Conservation (phyloP, 306 rosid genomes). For the Prunus dulcis region DNA sequence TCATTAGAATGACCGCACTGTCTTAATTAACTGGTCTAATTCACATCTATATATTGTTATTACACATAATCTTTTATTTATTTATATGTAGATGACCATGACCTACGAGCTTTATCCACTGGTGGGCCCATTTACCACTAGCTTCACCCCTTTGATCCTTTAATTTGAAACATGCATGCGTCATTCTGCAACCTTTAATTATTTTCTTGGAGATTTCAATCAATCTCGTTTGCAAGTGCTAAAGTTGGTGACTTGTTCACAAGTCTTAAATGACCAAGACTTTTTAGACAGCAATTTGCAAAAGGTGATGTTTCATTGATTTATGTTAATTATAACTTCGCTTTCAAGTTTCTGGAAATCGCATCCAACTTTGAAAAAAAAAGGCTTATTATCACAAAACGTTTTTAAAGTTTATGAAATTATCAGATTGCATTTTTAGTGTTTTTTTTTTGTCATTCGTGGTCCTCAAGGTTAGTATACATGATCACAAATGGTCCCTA, state of each 20-base stretch:
- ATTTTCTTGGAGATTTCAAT: constrained; percentile 3
- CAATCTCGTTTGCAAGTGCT: neutral
- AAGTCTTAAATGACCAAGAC: constrained; percentile 10
- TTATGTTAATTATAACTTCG: neutral
- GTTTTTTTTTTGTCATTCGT: too few species aligned
- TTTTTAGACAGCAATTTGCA: neutral
- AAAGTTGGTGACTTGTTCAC: neutral
- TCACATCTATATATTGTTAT: too few species aligned
- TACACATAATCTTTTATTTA: too few species aligned
- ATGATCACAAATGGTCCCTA: too few species aligned
- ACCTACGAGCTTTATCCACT: too few species aligned
- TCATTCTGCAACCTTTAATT: neutral
- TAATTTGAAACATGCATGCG: neutral
- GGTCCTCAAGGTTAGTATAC: too few species aligned
- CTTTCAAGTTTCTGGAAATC: constrained; percentile 20
- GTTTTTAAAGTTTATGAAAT: too few species aligned
- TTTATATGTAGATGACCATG: too few species aligned
- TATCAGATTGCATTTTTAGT: too few species aligned
- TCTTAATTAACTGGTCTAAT: too few species aligned
- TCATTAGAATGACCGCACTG: accelerated
- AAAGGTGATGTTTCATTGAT: neutral
- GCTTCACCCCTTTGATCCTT: neutral
- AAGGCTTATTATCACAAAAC: too few species aligned
- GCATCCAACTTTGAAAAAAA: constrained; percentile 8
- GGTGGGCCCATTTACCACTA: neutral